phyloP scores from a whole-genome alignment of 768 basidiomycete species.

The Dioszegia crocea region DNA sequence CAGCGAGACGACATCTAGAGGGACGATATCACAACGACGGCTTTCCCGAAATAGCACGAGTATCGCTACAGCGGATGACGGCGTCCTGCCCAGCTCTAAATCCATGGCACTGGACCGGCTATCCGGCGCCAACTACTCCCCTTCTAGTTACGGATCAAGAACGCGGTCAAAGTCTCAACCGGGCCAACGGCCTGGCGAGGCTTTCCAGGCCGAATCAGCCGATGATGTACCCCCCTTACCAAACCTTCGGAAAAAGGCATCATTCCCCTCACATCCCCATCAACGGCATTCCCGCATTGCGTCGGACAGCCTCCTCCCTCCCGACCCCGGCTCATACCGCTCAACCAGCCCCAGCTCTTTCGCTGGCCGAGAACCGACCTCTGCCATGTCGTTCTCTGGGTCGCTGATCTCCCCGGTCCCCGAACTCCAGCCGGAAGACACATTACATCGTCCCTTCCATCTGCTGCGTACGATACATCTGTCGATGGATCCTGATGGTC shows the following conservation, averaged over 20 bases:
- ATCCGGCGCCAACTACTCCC: neutral
- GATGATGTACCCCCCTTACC: slow-evolving; percentile 8
- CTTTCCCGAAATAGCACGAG: slow-evolving; percentile 17
- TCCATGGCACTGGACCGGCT: slow-evolving; percentile 1
- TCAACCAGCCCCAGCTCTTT: slow-evolving; percentile 2
- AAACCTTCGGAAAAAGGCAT: slow-evolving; percentile 4
- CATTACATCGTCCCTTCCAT: slow-evolving; percentile 37
- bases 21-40: slow-evolving; percentile 37
- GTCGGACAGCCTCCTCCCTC: slow-evolving; percentile 1
- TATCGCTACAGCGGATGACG: neutral
- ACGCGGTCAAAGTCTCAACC: slow-evolving; percentile 8
- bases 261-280: slow-evolving; percentile 1
- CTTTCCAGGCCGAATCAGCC: slow-evolving; percentile 5
- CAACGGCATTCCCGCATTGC: neutral
- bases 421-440: slow-evolving; percentile 25
- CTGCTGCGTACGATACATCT: slow-evolving; percentile 26
- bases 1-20: slow-evolving; percentile 26
- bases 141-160: neutral
- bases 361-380: neutral
- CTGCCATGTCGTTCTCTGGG: slow-evolving; percentile 13
- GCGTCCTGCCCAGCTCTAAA: neutral
- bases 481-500: slow-evolving; percentile 33
- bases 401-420: slow-evolving; percentile 41
- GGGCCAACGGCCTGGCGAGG: slow-evolving; percentile 4
- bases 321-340: neutral